Conservation (phyloP, 2,329 filamentous ascomycete genomes). For the Amesomyces nigricolor region DNA sequence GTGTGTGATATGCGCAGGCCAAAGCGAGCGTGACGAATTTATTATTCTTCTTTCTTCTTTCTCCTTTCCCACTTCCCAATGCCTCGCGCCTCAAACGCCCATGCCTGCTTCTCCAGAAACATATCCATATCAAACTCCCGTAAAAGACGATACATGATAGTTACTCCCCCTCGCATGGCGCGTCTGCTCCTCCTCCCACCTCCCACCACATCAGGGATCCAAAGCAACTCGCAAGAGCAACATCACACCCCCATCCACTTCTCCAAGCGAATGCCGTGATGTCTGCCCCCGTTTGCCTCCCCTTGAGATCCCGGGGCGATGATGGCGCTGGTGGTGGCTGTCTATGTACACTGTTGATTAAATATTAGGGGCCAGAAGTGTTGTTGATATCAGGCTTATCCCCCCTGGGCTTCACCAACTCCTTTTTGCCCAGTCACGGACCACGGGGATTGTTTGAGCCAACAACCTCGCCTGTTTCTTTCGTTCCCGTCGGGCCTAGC, state of each 20-base stretch:
- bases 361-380: constrained; percentile 27
- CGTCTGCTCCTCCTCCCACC: neutral
- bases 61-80: neutral
- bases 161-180: neutral
- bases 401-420: neutral
- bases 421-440: constrained; percentile 9
- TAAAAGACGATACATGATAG: constrained; percentile 1
- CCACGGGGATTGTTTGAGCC: neutral
- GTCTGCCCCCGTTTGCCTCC: neutral
- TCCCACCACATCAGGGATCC: neutral
- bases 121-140: constrained; percentile 1
- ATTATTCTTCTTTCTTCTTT: constrained; percentile 8
- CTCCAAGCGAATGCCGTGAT: constrained; percentile 4
- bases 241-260: constrained; percentile 9
- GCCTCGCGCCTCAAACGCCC: neutral
- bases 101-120: constrained; percentile 2
- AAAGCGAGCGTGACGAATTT: constrained; percentile 16
- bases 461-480: neutral
- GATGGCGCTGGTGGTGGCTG: neutral
- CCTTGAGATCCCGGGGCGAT: neutral
- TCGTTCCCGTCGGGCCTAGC: constrained; percentile 7
- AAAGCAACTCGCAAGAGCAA: neutral
- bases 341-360: constrained; percentile 31
- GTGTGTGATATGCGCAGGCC: constrained; percentile 7
- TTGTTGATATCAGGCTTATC: constrained; percentile 18